phyloP scores from a whole-genome alignment of 371 early-diverging fungal genomes.

The Mortierella sp. region DNA sequence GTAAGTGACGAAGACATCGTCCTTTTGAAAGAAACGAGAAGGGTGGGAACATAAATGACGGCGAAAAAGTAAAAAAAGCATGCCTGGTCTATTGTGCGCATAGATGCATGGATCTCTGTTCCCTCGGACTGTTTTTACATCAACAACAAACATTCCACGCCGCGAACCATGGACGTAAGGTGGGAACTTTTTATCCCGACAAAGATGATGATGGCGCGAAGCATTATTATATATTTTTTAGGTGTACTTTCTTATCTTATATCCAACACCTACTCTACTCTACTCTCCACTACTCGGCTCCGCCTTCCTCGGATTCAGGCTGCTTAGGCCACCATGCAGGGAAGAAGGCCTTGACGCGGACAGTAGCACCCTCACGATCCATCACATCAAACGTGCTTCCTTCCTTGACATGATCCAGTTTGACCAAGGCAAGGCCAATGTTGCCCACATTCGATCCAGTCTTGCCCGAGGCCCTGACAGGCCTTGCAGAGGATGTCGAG shows the following conservation, averaged over 20 bases:
- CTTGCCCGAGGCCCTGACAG: constrained; percentile 72
- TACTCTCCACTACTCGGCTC: background rate
- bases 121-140: background rate
- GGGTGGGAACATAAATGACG: background rate
- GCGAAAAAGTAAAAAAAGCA: constrained; percentile 1
- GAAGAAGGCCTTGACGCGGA: constrained; percentile 65
- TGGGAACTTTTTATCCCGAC: background rate
- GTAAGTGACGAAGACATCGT: too few species aligned
- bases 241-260: too few species aligned
- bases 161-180: background rate
- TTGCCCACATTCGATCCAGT: constrained; percentile 79
- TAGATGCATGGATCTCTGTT: background rate
- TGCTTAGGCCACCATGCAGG: constrained; percentile 72
- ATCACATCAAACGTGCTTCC: constrained; percentile 58
- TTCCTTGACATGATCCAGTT: constrained; percentile 78
- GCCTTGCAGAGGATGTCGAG: constrained; percentile 46
- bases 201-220: background rate
- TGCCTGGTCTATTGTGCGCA: background rate
- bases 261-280: too few species aligned
- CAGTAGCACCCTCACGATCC: constrained; percentile 55
- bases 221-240: background rate
- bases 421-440: constrained; percentile 89
- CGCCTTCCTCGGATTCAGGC: constrained; percentile 10
- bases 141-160: background rate
- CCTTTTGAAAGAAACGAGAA: too few species aligned